Conservation (phyloP, 1,284 basidiomycete species). For the Sanghuangporus sanghuang region DNA sequence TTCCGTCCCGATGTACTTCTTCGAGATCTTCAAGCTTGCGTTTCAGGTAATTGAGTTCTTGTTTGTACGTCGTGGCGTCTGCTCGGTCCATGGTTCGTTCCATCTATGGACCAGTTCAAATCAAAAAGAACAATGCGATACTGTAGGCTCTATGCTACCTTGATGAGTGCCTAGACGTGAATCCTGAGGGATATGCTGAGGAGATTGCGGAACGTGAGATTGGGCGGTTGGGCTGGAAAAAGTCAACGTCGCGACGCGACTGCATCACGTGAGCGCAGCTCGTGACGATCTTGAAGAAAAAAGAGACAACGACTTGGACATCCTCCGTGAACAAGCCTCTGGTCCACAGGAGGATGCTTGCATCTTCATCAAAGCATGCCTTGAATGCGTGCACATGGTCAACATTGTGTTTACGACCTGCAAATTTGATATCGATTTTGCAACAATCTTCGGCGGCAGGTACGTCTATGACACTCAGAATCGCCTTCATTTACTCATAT, state of each 20-base stretch:
- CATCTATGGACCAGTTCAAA: not conserved
- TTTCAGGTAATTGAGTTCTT: conserved; percentile 37
- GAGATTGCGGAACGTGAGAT: not conserved
- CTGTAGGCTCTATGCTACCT: not conserved
- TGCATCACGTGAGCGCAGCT: not conserved
- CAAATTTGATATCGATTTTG: not conserved
- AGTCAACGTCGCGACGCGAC: not conserved
- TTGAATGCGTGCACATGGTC: conserved; percentile 24
- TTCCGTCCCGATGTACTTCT: conserved; percentile 56
- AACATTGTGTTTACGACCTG: not conserved
- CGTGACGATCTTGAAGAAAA: not conserved
- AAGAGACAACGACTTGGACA: not conserved
- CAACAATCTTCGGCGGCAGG: not conserved
- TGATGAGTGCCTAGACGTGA: not conserved
- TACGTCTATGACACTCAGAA: not conserved
- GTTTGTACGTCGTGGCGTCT: conserved; percentile 1
- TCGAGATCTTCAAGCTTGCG: conserved; percentile 66
- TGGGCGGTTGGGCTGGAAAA: not conserved
- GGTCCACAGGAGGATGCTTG: conserved; percentile 31
- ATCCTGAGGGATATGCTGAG: too few species aligned
- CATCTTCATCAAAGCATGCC: conserved; percentile 35
- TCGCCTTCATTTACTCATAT: not conserved
- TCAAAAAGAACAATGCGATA: not conserved
- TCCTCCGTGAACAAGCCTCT: not conserved
- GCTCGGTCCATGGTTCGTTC: not conserved